Conservation (phyloP, 352 stramenopile genomes). For the Pilasporangium apinafurcum region DNA sequence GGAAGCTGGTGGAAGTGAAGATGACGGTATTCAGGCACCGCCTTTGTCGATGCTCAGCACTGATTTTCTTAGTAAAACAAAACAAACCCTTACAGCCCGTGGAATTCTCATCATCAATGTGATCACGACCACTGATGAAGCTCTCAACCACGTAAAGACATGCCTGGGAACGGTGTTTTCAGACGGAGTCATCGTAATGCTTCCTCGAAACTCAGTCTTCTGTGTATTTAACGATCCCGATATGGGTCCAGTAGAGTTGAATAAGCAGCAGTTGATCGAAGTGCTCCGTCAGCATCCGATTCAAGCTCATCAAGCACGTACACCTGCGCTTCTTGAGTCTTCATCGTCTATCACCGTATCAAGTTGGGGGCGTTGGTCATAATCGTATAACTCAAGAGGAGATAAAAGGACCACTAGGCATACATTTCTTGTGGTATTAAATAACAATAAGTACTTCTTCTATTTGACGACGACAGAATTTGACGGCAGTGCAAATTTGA, state of each 20-base stretch:
- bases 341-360: too few species aligned
- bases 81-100: slow-evolving; percentile 14
- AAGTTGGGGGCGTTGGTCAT: too few species aligned
- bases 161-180: slow-evolving; percentile 22
- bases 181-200: slow-evolving; percentile 16
- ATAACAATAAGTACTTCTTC: too few species aligned
- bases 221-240: neutral
- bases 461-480: too few species aligned
- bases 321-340: slow-evolving; percentile 5
- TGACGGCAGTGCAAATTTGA: slow-evolving; percentile 17
- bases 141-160: slow-evolving; percentile 14
- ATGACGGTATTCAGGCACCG: slow-evolving; percentile 29
- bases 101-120: slow-evolving; percentile 57
- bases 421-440: too few species aligned
- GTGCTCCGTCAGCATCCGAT: slow-evolving; percentile 1
- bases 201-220: slow-evolving; percentile 17
- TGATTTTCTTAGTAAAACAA: slow-evolving; percentile 21
- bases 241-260: too few species aligned
- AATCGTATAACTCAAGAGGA: too few species aligned
- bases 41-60: slow-evolving; percentile 28
- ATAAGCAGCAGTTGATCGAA: neutral
- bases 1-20: slow-evolving; percentile 31
- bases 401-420: too few species aligned
- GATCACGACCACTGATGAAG: slow-evolving; percentile 33
- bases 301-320: neutral